Evolutionary conservation across 495 filamentous ascomycete genomes (phyloP).

Genomic region (Aspergillus sclerotiicarbonarius): DNA sequence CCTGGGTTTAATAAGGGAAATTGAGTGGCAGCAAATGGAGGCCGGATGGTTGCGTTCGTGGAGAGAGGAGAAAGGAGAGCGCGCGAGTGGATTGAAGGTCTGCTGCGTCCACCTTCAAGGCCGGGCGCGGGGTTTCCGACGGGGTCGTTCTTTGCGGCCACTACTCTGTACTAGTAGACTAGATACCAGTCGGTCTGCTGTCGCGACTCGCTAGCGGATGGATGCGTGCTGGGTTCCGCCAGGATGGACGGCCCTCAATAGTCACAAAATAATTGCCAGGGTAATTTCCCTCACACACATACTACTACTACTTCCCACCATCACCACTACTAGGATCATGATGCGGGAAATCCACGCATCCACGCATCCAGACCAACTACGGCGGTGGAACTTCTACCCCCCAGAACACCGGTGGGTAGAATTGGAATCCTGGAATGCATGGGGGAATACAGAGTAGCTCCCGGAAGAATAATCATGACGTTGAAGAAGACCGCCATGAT

Average conservation of each 20-base stretch:
- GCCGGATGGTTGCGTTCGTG: slow-evolving; percentile 5
- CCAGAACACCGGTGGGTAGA: background rate
- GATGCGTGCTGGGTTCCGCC: slow-evolving; percentile 6
- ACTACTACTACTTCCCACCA: too few relatives aligned
- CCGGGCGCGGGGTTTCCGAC: background rate
- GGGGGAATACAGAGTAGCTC: background rate
- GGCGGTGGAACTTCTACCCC: background rate
- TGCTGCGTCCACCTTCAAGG: background rate
- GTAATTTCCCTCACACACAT: background rate
- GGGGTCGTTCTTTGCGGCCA: background rate
- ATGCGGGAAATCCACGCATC: background rate
- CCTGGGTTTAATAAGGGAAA: slow-evolving; percentile 16
- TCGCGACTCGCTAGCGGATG: slow-evolving; percentile 4
- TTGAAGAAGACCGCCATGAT: background rate
- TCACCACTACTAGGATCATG: background rate
- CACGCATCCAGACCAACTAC: background rate
- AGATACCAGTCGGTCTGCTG: background rate
- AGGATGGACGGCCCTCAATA: slow-evolving; percentile 1
- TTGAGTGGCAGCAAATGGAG: background rate
- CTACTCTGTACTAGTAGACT: too few relatives aligned
- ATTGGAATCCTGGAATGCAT: background rate
- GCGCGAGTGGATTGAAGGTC: background rate
- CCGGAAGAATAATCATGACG: background rate
- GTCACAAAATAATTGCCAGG: background rate
- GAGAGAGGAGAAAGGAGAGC: slow-evolving; percentile 2